Percentiles rank a stretch among this genome's conserved stretches.
phyloP scores from a whole-genome alignment of 2,329 filamentous ascomycete genomes.

The Sporothrix protearum region DNA sequence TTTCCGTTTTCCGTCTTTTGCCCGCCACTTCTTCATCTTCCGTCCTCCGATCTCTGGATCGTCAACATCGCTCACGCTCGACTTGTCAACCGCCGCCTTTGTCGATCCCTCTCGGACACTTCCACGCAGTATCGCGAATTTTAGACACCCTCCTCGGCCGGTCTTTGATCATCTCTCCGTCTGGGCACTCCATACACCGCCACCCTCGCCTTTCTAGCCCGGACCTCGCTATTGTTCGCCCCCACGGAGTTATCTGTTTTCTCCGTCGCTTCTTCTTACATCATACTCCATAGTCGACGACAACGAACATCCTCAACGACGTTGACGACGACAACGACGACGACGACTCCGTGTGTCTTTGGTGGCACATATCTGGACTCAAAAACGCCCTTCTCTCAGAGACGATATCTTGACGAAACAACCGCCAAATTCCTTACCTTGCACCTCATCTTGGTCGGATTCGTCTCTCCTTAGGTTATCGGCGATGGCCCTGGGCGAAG shows the following conservation, averaged over 20 bases:
- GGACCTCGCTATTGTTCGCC: not conserved
- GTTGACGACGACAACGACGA: not conserved
- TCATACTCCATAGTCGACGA: not conserved
- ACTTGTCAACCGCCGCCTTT: not conserved
- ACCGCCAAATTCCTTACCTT: too few species aligned
- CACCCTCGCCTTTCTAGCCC: not conserved
- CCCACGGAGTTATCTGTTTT: not conserved
- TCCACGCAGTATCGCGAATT: not conserved
- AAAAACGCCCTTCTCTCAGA: not conserved
- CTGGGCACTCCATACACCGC: not conserved
- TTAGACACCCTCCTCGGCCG: not conserved
- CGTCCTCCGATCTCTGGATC: not conserved
- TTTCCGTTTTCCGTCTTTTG: not conserved
- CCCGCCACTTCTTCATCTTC: not conserved
- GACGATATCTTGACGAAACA: not conserved
- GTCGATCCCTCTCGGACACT: not conserved
- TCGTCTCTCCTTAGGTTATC: constrained; percentile 17
- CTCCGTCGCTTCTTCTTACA: not conserved
- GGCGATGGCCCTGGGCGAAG: constrained; percentile 30
- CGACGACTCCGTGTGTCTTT: not conserved
- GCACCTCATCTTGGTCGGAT: not conserved
- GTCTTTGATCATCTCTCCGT: too few species aligned
- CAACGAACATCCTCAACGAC: not conserved
- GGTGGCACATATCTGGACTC: not conserved
- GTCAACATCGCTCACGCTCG: not conserved